These are phyloP conservation scores for Talinum fruticosum DNA, from an alignment of 148 eudicot genomes.

Conservation along the genomic window DNA sequence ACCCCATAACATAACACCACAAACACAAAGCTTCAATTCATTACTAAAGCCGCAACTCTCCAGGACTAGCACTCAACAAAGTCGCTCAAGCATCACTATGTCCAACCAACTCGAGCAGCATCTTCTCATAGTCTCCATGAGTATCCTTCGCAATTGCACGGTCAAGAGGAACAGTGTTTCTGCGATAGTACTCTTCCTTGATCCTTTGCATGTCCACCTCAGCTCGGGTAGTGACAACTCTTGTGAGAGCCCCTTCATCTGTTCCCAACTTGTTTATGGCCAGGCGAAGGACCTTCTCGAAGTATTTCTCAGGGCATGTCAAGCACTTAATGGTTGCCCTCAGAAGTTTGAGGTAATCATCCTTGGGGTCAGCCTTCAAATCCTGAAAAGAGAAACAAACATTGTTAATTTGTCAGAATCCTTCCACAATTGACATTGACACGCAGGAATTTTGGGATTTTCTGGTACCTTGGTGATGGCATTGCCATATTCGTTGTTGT, in stretches of 20 bases:
- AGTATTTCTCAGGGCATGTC: constrained; percentile 77
- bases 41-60: background rate
- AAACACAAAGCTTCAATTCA: background rate
- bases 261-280: constrained; percentile 76
- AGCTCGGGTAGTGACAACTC: constrained; percentile 76
- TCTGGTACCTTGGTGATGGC: constrained; percentile 67
- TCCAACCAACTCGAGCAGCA: constrained; percentile 77
- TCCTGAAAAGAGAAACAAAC: constrained; percentile 36
- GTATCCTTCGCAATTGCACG: constrained; percentile 67
- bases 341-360: constrained; percentile 61
- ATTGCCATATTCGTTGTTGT: constrained; percentile 68
- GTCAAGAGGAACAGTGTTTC: constrained; percentile 70
- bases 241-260: constrained; percentile 83
- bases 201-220: constrained; percentile 78
- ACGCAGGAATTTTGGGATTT: background rate
- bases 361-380: constrained; percentile 63
- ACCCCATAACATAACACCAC: background rate
- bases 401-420: background rate
- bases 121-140: constrained; percentile 69
- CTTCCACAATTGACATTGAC: background rate
- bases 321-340: constrained; percentile 77
- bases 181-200: constrained; percentile 68
- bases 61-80: background rate
- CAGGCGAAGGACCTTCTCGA: constrained; percentile 71
- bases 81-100: constrained; percentile 42